These are phyloP conservation scores for Xylaria telfairii DNA, from an alignment of 495 filamentous ascomycete species.

Conservation along the genomic window DNA sequence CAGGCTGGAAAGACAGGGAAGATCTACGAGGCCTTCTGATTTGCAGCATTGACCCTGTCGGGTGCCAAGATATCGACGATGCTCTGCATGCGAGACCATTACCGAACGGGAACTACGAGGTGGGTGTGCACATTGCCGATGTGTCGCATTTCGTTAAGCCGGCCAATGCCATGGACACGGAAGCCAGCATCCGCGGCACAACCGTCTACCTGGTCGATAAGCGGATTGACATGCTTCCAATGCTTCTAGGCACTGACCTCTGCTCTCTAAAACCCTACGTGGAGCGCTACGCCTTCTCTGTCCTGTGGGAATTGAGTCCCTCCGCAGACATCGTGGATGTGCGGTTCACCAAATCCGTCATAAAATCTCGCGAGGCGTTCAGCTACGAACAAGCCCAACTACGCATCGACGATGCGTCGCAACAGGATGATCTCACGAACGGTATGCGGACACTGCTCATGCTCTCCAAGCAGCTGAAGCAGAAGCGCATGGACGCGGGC, in stretches of 20 bases:
- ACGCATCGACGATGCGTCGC: slow-evolving; percentile 84
- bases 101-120: slow-evolving; percentile 93
- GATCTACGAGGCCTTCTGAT: slow-evolving; percentile 87
- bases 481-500: slow-evolving; percentile 95
- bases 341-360: slow-evolving; percentile 94
- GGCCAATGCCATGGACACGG: slow-evolving; percentile 94
- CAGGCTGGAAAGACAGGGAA: slow-evolving; percentile 81
- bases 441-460: slow-evolving; percentile 88
- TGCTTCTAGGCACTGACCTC: slow-evolving; percentile 91
- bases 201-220: slow-evolving; percentile 99
- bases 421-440: slow-evolving; percentile 84
- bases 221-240: slow-evolving; percentile 98
- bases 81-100: slow-evolving; percentile 85
- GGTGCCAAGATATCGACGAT: slow-evolving; percentile 98
- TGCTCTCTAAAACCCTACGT: slow-evolving; percentile 98
- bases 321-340: slow-evolving; percentile 82
- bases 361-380: slow-evolving; percentile 96
- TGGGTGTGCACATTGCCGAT: slow-evolving; percentile 98
- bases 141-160: slow-evolving; percentile 98
- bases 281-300: slow-evolving; percentile 95
- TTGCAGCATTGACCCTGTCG: slow-evolving; percentile 96
- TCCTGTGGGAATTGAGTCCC: slow-evolving; percentile 88
- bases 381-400: slow-evolving; percentile 96
- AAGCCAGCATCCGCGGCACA: slow-evolving; percentile 91
- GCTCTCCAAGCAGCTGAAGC: slow-evolving; percentile 91